Evolutionary conservation across 2,329 filamentous ascomycete genomes (phyloP).

Genomic region (Drechslerella dactyloides): DNA sequence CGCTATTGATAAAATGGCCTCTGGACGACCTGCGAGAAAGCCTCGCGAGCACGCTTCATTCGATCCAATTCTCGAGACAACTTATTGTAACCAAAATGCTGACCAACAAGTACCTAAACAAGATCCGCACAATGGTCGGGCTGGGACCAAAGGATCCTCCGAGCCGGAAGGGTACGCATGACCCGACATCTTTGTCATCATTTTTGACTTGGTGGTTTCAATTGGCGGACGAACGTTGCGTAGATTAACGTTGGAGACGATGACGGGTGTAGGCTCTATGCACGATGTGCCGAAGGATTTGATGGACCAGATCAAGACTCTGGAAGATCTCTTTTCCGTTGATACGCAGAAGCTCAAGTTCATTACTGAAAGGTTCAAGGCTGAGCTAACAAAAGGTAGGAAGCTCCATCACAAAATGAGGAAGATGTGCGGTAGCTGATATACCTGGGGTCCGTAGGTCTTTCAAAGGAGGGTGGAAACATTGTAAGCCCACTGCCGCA

Average conservation of each 20-base stretch:
- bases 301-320: constrained; percentile 73
- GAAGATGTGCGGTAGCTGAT: constrained; percentile 44
- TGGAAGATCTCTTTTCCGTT: constrained; percentile 85
- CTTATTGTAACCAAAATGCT: constrained; percentile 17
- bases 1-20: neutral
- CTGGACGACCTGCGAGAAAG: neutral
- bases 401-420: neutral
- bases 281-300: constrained; percentile 73
- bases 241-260: constrained; percentile 7
- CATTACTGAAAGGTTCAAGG: constrained; percentile 87
- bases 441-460: constrained; percentile 62
- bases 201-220: neutral
- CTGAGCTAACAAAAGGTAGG: constrained; percentile 82
- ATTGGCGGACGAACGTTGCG: neutral
- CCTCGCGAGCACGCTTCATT: neutral
- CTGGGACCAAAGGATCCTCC: constrained; percentile 51
- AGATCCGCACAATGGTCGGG: constrained; percentile 47
- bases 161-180: constrained; percentile 54
- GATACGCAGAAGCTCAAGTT: constrained; percentile 80
- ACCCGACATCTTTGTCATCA: constrained; percentile 4
- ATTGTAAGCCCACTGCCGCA: constrained; percentile 71
- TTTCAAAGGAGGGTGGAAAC: constrained; percentile 85
- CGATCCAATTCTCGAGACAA: neutral
- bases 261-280: constrained; percentile 73
- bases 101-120: constrained; percentile 25